Evolutionary conservation across 2,329 filamentous ascomycete species (phyloP), one percentile per base, ranked within the genome.

Genomic region (Scleromitrula shiraiana): DNA sequence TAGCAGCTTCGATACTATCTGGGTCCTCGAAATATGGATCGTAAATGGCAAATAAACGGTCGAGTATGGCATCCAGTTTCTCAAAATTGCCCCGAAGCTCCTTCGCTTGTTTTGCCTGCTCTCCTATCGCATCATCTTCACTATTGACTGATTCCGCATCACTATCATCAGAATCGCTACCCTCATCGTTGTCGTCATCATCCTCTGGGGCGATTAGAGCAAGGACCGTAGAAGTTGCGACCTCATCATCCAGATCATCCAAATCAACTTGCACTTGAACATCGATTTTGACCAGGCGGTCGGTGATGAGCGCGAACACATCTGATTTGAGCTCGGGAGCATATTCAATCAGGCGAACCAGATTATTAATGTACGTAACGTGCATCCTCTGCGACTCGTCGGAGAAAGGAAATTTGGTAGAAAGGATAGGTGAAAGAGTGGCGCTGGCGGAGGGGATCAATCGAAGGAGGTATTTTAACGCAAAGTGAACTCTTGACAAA

Each of bases 201-300:
- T 78, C 72, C 8, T 67, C 64, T n/a, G 65, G 65, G 20, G 67
- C 37, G 23, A 57, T 62, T 26, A 62, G 59, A 26, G 67, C 64
- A 15, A 76, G 65, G 42, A 86, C 74, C 15, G 91, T 78, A 45
- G 82, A 80, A 20, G 89, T 81, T 46, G 88, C 85, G 8, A 88
- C 75, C 47, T 94, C 87, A 54, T 97, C 91, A 53, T 96, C 91
- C 52, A 95, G 71, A 58, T 97, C 90, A 53, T 97, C 89, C 60
- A 97, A 72, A 60, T 97, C 90, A 41, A 90, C 78, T 67, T 96
- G 91, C 66, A 97, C 93, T 63, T 96, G 87, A 1, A 95, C 88
- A 63, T 98, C 93, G 50, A 97, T 87, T 67, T 93, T 93, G 60
- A 97, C 88, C 7, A 97, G 75, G 53, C 87, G 83, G 57, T 91